phyloP scores from a whole-genome alignment of 1,284 basidiomycete species.

The Rhodotorula sp. region DNA sequence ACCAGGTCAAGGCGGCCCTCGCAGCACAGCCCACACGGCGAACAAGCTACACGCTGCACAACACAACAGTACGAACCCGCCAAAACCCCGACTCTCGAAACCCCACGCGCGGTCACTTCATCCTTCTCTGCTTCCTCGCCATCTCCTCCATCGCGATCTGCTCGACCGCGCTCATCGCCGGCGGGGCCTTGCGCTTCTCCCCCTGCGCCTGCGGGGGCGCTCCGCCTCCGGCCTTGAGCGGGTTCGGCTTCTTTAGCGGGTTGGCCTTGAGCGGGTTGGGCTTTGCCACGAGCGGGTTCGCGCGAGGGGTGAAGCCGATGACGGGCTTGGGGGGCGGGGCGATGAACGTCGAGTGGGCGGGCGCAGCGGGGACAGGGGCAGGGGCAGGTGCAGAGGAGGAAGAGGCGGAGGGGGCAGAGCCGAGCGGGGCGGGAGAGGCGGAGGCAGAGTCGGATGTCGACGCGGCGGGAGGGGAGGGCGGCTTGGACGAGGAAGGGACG shows the following conservation, averaged over 20 bases:
- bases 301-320: slow-evolving; percentile 64
- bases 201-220: slow-evolving; percentile 46
- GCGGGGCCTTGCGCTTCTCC: slow-evolving; percentile 55
- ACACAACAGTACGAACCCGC: too few species aligned
- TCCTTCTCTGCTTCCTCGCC: slow-evolving; percentile 63
- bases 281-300: slow-evolving; percentile 50
- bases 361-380: not conserved
- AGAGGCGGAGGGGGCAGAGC: slow-evolving; percentile 43
- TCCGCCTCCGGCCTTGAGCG: slow-evolving; percentile 52
- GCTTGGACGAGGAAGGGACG: slow-evolving; percentile 43
- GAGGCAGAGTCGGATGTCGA: slow-evolving; percentile 7
- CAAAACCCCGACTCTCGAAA: too few species aligned
- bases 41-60: too few species aligned
- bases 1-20: too few species aligned
- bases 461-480: slow-evolving; percentile 40
- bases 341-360: slow-evolving; percentile 50
- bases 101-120: slow-evolving; percentile 11
- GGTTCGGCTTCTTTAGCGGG: slow-evolving; percentile 55
- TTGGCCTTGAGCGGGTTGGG: slow-evolving; percentile 53
- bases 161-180: slow-evolving; percentile 79
- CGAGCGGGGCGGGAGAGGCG: slow-evolving; percentile 22
- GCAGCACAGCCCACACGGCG: too few species aligned
- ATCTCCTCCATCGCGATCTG: slow-evolving; percentile 81
- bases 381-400: not conserved
- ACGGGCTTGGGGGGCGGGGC: slow-evolving; percentile 61